Evolutionary conservation across 306 rosid genomes (phyloP).

Genomic region (Prunus davidiana): DNA sequence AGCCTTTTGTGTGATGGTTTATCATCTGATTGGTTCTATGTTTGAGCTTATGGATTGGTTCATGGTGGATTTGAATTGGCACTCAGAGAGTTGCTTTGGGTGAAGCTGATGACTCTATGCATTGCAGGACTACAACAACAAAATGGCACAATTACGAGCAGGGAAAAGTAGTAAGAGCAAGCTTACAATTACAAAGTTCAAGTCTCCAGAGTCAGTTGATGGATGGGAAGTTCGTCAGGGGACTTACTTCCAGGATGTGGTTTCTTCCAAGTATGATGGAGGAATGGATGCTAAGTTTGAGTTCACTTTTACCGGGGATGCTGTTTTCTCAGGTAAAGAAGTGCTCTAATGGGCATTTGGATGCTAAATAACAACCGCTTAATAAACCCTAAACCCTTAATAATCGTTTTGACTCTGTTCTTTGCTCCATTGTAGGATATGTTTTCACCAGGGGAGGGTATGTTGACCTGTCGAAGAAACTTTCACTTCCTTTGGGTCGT

Average conservation of each 20-base stretch:
- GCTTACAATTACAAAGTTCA: conserved; percentile 75
- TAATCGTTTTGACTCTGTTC: conserved; percentile 7
- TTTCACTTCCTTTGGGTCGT: conserved; percentile 81
- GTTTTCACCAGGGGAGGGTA: conserved; percentile 93
- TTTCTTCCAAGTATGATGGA: conserved; percentile 86
- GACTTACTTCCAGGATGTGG: conserved; percentile 83
- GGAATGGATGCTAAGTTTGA: conserved; percentile 97
- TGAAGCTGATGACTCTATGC: neutral
- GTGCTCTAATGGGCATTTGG: neutral
- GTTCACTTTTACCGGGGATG: conserved; percentile 67
- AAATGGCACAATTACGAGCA: conserved; percentile 86
- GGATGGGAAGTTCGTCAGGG: conserved; percentile 92
- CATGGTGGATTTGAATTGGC: neutral
- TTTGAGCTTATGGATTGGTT: too few relatives aligned
- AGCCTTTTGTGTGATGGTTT: neutral
- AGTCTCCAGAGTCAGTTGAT: conserved; percentile 54
- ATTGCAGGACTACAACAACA: conserved; percentile 83
- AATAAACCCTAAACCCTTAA: neutral
- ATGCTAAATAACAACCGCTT: neutral
- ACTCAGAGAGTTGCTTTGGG: neutral
- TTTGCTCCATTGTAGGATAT: conserved; percentile 52
- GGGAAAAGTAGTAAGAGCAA: conserved; percentile 97
- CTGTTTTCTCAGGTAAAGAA: conserved; percentile 74
- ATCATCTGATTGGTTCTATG: neutral
- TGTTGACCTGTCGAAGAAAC: conserved; percentile 79